Percentiles rank a stretch among this genome's conserved stretches.
Evolutionary conservation across 1,284 basidiomycete genomes (phyloP).

Genomic region (Termitomyces sp.): DNA sequence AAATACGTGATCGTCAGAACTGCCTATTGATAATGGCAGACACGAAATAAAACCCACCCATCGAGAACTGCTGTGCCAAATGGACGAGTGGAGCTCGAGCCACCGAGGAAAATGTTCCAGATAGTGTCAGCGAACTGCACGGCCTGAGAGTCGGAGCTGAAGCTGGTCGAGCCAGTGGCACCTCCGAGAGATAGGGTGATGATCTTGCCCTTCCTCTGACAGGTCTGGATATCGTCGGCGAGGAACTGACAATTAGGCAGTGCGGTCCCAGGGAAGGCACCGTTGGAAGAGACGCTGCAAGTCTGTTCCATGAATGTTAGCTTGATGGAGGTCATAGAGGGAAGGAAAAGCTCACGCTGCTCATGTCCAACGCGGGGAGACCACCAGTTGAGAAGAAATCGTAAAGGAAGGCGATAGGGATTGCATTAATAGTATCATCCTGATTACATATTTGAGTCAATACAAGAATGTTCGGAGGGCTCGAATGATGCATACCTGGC

Average conservation of each 20-base stretch:
- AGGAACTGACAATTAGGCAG: constrained; percentile 54
- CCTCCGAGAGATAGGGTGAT: constrained; percentile 36
- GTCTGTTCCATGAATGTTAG: constrained; percentile 27
- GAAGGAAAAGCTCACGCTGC: constrained; percentile 39
- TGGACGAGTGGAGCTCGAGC: constrained; percentile 47
- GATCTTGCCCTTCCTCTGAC: constrained; percentile 60
- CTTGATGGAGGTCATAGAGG: not conserved
- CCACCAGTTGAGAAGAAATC: constrained; percentile 51
- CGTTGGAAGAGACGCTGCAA: constrained; percentile 38
- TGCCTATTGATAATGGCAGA: not conserved
- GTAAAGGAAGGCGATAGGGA: constrained; percentile 57
- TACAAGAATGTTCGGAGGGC: not conserved
- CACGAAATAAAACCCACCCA: constrained; percentile 36
- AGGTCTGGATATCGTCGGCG: constrained; percentile 49
- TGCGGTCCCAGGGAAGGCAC: constrained; percentile 48
- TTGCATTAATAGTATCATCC: constrained; percentile 47
- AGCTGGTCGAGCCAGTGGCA: constrained; percentile 40
- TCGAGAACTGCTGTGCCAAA: constrained; percentile 62
- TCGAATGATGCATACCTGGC: constrained; percentile 30
- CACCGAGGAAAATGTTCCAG: constrained; percentile 65
- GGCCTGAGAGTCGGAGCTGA: constrained; percentile 43
- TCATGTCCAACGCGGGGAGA: constrained; percentile 53
- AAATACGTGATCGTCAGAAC: not conserved
- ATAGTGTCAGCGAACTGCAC: constrained; percentile 48
- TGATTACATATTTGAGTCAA: constrained; percentile 1